phyloP scores from a whole-genome alignment of 257 asterid genomes.

The Nicotiana tomentosiformis region DNA sequence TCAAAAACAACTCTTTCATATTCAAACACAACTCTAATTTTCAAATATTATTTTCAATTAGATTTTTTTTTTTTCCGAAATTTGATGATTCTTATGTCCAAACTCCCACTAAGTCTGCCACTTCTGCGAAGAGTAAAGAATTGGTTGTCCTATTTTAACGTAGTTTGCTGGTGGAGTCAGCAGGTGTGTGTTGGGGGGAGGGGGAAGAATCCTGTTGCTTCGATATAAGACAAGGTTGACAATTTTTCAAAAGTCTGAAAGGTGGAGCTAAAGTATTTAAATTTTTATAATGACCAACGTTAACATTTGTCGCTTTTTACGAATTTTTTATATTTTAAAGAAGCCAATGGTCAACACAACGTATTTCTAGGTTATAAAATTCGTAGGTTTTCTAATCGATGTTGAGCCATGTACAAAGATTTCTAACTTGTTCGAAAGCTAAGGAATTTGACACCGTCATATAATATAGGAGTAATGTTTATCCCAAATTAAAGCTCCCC shows the following conservation, averaged over 20 bases:
- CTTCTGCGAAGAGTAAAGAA: not conserved
- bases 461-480: not conserved
- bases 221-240: not conserved
- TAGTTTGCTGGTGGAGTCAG: not conserved
- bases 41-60: too few species aligned
- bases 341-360: not conserved
- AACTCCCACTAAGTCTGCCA: not conserved
- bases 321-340: not conserved
- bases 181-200: not conserved
- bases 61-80: too few species aligned
- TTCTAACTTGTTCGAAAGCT: not conserved
- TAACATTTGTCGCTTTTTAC: not conserved
- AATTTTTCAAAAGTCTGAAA: not conserved
- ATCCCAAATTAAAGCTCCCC: not conserved
- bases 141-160: not conserved
- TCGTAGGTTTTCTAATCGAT: not conserved
- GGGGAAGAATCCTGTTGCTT: not conserved
- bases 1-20: too few species aligned
- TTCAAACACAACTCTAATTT: too few species aligned
- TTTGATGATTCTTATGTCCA: too few species aligned
- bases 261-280: not conserved
- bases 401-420: not conserved
- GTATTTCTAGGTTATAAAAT: not conserved
- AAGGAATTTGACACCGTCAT: not conserved
- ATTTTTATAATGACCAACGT: not conserved